Conservation (phyloP, 2,329 filamentous ascomycete species). For the Nemania abortiva region DNA sequence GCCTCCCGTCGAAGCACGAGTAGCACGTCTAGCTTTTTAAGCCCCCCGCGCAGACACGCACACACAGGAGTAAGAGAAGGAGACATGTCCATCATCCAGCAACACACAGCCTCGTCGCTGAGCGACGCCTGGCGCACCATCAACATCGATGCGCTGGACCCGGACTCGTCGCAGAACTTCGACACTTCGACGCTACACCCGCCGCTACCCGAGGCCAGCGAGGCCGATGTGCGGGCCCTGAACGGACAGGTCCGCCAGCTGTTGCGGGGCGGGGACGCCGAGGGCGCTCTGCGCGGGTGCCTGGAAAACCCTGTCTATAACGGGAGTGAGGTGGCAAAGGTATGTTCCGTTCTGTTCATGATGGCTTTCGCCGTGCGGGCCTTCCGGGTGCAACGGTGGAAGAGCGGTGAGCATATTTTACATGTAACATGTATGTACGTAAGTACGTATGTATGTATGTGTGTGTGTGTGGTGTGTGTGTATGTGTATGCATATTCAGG, state of each 20-base stretch:
- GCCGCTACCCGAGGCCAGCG: conserved; percentile 77
- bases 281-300: conserved; percentile 86
- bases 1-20: conserved; percentile 9
- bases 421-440: conserved; percentile 3
- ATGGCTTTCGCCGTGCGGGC: conserved; percentile 21
- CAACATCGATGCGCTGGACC: conserved; percentile 91
- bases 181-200: conserved; percentile 86
- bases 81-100: conserved; percentile 75
- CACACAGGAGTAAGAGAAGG: no score
- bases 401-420: conserved; percentile 28
- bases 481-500: conserved; percentile 6
- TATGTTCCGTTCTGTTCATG: conserved; percentile 50
- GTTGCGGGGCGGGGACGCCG: conserved; percentile 84
- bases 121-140: conserved; percentile 84
- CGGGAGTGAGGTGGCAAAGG: conserved; percentile 69
- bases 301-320: conserved; percentile 87
- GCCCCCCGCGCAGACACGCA: conserved; percentile 2
- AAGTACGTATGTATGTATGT: not conserved
- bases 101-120: conserved; percentile 70
- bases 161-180: conserved; percentile 92
- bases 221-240: conserved; percentile 81
- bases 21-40: conserved; percentile 1
- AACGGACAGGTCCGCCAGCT: conserved; percentile 88
- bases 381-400: conserved; percentile 21
- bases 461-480: not conserved